phyloP scores from a whole-genome alignment of 2,329 filamentous ascomycete genomes.

The Ascochyta koolunga region DNA sequence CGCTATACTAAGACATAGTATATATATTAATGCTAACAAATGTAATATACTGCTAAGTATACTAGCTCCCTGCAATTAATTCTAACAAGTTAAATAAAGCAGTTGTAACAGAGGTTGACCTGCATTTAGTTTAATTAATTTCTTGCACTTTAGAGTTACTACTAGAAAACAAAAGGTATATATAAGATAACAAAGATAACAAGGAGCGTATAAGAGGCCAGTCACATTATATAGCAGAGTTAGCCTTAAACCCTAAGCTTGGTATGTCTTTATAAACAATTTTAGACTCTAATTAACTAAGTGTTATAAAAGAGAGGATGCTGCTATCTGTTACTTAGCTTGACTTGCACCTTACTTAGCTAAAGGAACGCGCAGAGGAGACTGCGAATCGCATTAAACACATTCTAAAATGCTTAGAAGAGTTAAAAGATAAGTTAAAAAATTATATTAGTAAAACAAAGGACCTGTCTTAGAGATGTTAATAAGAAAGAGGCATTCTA shows the following conservation, averaged over 20 bases:
- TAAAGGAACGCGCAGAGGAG: background rate
- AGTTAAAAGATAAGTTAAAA: background rate
- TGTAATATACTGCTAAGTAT: too few species aligned
- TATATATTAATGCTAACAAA: too few species aligned
- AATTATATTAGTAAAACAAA: background rate
- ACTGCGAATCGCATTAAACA: background rate
- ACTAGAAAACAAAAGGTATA: background rate
- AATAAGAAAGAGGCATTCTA: slow-evolving; percentile 6
- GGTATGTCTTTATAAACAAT: background rate
- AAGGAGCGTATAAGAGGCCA: background rate
- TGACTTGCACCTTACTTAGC: background rate
- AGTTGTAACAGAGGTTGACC: too few species aligned
- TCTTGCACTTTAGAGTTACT: background rate
- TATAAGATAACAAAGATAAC: background rate
- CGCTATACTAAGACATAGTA: too few species aligned
- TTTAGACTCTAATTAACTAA: background rate
- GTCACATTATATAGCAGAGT: background rate
- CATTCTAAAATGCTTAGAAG: background rate
- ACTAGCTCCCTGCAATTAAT: too few species aligned
- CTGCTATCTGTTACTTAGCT: background rate
- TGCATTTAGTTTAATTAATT: too few species aligned
- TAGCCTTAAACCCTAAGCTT: too few species aligned
- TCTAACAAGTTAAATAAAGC: too few species aligned
- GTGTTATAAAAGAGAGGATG: background rate
- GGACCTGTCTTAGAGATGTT: background rate